phyloP scores from a whole-genome alignment of 192 early-diverging fungal species.

The Mortierella antarctica region DNA sequence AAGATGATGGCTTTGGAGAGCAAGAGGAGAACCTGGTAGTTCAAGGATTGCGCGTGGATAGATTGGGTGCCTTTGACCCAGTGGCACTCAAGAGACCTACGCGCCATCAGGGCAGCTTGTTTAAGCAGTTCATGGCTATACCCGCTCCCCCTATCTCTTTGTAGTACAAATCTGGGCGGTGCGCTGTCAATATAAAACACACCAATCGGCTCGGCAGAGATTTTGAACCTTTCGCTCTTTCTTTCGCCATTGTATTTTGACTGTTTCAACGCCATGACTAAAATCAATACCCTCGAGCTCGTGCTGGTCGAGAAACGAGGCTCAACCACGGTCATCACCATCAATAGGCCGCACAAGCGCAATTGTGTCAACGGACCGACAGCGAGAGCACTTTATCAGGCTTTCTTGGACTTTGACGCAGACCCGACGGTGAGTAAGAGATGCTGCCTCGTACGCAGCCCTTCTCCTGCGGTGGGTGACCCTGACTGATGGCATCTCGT shows the following conservation, averaged over 20 bases:
- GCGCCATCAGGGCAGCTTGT: conserved; percentile 29
- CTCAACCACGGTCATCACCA: conserved; percentile 45
- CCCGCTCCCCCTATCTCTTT: neutral
- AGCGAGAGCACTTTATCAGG: conserved; percentile 53
- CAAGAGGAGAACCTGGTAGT: neutral
- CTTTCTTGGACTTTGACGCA: conserved; percentile 61
- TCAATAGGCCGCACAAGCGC: conserved; percentile 55
- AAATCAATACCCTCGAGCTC: conserved; percentile 17
- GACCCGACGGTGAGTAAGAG: conserved; percentile 40
- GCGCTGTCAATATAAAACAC: neutral
- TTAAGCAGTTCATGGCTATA: conserved; percentile 33
- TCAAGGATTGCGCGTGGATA: neutral
- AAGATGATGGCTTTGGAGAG: neutral
- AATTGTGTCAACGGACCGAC: conserved; percentile 63
- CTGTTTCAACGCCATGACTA: conserved; percentile 3
- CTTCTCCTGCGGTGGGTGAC: no score
- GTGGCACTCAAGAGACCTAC: conserved; percentile 40
- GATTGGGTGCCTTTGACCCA: conserved; percentile 22
- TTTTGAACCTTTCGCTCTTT: neutral
- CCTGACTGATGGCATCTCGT: neutral
- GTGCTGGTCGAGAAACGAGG: conserved; percentile 42
- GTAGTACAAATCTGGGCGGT: no score
- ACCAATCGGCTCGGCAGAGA: conserved; percentile 1
- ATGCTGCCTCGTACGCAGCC: neutral
- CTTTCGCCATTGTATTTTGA: neutral